Percentiles rank a stretch among this genome's conserved stretches.
phyloP scores from a whole-genome alignment of 1,284 basidiomycete genomes.

The Microstroma glucosiphilum region DNA sequence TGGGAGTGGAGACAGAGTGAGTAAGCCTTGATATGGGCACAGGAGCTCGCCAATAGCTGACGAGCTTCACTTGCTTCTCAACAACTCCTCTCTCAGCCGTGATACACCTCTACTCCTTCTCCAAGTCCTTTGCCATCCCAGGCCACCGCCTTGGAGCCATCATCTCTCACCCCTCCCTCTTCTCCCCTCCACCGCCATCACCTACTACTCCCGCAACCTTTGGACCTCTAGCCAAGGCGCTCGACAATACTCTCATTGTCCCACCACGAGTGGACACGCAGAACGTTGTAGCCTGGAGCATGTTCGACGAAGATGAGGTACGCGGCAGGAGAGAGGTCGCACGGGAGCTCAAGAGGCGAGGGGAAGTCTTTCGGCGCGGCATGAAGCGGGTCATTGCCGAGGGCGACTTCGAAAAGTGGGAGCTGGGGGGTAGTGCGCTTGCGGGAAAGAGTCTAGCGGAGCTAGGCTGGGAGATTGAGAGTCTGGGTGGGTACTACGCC shows the following conservation, averaged over 20 bases:
- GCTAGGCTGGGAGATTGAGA: slow-evolving; percentile 46
- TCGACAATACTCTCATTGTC: slow-evolving; percentile 63
- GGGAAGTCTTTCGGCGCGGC: not conserved
- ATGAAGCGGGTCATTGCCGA: not conserved
- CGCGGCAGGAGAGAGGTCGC: slow-evolving; percentile 58
- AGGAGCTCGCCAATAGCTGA: not conserved
- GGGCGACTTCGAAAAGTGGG: not conserved
- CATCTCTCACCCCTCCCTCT: slow-evolving; percentile 60
- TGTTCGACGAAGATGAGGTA: slow-evolving; percentile 22
- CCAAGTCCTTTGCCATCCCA: slow-evolving; percentile 75
- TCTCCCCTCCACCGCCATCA: slow-evolving; percentile 3
- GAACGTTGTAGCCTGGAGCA: slow-evolving; percentile 35
- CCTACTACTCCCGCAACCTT: slow-evolving; percentile 8
- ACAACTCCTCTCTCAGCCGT: slow-evolving; percentile 56
- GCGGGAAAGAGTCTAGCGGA: slow-evolving; percentile 18
- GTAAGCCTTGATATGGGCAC: slow-evolving; percentile 23
- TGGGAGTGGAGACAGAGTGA: slow-evolving; percentile 59
- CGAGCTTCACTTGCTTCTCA: not conserved
- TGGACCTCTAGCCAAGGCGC: slow-evolving; percentile 58
- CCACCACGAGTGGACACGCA: slow-evolving; percentile 29
- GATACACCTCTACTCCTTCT: slow-evolving; percentile 46
- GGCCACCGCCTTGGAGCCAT: slow-evolving; percentile 76
- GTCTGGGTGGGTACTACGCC: slow-evolving; percentile 49
- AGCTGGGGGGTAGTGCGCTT: slow-evolving; percentile 1
- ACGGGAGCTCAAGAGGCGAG: slow-evolving; percentile 46